phyloP scores from a whole-genome alignment of 1,284 basidiomycete species.

The Ustilago bromivora region DNA sequence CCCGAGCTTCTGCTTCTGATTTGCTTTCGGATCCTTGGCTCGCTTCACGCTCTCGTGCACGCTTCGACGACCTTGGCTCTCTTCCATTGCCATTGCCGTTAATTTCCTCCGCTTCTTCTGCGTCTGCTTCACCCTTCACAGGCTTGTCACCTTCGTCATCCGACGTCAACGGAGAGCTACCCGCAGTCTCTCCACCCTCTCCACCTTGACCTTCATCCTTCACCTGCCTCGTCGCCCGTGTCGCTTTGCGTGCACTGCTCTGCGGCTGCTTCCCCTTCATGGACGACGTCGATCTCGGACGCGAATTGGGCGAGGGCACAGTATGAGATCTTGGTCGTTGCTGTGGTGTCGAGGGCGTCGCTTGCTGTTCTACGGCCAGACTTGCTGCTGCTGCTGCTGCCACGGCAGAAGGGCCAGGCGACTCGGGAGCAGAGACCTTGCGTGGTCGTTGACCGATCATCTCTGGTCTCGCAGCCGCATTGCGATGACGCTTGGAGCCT shows the following conservation, averaged over 20 bases:
- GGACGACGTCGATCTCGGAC: neutral
- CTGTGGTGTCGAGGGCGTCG: conserved; percentile 13
- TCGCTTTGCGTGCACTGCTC: conserved; percentile 16
- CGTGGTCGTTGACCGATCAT: conserved; percentile 43
- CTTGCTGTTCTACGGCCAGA: neutral
- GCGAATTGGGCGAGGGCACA: conserved; percentile 17
- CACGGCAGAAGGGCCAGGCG: conserved; percentile 19
- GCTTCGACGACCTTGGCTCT: conserved; percentile 14
- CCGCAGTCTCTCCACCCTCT: conserved; percentile 1
- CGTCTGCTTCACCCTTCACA: neutral
- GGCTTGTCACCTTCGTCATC: conserved; percentile 33
- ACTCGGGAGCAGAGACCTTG: conserved; percentile 51
- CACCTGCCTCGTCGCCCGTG: conserved; percentile 4
- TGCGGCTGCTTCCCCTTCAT: conserved; percentile 5
- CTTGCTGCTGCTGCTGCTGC: neutral
- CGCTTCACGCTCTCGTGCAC: conserved; percentile 14
- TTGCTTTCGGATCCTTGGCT: conserved; percentile 7
- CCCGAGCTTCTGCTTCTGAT: neutral
- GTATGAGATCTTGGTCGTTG: conserved; percentile 36
- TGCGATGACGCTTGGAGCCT: conserved; percentile 70
- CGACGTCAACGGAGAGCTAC: conserved; percentile 43
- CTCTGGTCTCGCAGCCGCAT: conserved; percentile 23
- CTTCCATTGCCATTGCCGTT: neutral
- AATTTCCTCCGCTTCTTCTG: neutral
- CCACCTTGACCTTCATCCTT: conserved; percentile 7